Conservation (phyloP, 2,329 filamentous ascomycete species). For the Chaetomiaceae sp. region DNA sequence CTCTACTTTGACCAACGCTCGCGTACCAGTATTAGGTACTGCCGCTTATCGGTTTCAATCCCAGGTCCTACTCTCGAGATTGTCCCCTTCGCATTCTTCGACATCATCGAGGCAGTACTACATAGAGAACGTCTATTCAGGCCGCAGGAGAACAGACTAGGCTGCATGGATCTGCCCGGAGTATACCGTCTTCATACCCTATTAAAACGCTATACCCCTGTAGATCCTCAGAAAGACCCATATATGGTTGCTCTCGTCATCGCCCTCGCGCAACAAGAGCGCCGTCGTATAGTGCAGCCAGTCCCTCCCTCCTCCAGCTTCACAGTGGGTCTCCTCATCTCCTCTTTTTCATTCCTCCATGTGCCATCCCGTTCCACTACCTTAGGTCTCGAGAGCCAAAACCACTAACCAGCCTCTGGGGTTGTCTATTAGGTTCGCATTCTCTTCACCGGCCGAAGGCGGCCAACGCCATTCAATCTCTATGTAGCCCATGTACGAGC, state of each 20-base stretch:
- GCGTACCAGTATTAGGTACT: not conserved
- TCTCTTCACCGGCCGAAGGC: not conserved
- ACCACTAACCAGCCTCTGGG: not conserved
- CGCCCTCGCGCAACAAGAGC: not conserved
- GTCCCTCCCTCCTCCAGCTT: not conserved
- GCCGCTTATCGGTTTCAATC: not conserved
- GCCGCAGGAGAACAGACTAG: not conserved
- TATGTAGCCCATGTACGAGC: not conserved
- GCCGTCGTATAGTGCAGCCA: not conserved
- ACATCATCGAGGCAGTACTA: not conserved
- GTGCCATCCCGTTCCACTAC: not conserved
- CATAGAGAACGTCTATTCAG: not conserved
- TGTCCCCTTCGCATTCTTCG: not conserved
- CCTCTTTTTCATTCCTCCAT: not conserved
- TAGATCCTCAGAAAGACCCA: not conserved
- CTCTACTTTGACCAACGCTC: not conserved
- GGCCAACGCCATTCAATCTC: not conserved
- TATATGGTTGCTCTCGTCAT: slow-evolving; percentile 1
- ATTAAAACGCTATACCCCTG: not conserved
- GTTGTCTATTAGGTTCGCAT: not conserved
- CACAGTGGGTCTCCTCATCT: not conserved
- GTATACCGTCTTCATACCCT: not conserved
- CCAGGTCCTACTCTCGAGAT: not conserved
- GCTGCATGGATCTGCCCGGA: not conserved
- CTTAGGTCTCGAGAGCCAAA: not conserved